These are phyloP conservation scores for Xanthoconium purpureum DNA, from an alignment of 768 basidiomycete genomes.

Conservation along the genomic window DNA sequence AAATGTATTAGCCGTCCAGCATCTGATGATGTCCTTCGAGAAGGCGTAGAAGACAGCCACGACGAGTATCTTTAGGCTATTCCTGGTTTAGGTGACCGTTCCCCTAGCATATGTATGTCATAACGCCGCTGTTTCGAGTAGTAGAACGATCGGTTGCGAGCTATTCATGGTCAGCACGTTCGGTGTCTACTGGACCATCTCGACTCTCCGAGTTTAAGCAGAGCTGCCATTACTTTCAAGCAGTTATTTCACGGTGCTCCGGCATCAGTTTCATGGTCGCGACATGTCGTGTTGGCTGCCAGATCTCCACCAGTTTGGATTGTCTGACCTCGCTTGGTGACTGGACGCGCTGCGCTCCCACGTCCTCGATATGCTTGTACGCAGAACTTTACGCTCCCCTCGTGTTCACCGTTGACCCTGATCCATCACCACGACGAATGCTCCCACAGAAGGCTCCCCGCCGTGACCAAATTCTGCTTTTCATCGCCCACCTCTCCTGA, in stretches of 20 bases:
- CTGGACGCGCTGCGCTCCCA: neutral
- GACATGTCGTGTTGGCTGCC: constrained; percentile 5
- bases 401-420: too few species aligned
- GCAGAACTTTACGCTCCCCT: too few species aligned
- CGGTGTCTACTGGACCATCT: neutral
- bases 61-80: constrained; percentile 5
- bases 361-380: too few species aligned
- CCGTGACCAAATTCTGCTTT: too few species aligned
- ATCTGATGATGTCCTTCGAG: too few species aligned
- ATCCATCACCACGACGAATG: too few species aligned
- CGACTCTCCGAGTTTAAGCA: neutral
- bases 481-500: too few species aligned
- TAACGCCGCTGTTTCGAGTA: too few species aligned
- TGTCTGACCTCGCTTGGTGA: constrained; percentile 9
- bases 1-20: constrained; percentile 27
- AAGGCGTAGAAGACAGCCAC: too few species aligned
- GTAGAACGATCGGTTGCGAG: neutral
- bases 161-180: neutral
- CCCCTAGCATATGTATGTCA: neutral
- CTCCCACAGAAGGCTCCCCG: too few species aligned
- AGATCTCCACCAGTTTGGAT: constrained; percentile 5
- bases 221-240: neutral
- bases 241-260: neutral
- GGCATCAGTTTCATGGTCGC: neutral
- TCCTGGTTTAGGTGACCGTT: neutral